Base-by-base conservation (phyloP, 2,329 filamentous ascomycete species). In the Chaetothyriales sp. region DNA sequence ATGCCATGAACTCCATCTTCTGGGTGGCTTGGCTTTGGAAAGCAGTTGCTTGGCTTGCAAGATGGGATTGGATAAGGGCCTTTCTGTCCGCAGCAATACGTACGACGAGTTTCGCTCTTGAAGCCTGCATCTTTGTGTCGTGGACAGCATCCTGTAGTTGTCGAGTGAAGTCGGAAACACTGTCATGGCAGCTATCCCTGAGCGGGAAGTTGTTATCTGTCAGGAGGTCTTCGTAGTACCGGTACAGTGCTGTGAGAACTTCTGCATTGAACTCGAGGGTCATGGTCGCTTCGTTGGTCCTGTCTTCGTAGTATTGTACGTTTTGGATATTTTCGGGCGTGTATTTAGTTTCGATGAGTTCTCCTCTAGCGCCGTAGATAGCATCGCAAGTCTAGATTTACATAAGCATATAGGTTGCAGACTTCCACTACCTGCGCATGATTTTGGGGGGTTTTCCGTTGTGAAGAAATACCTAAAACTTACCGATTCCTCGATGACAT, bases 71-170 rank as follows among this genome's bases (percentile, higher is more conserved):
- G n/a, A n/a, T n/a, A n/a, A 69, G 51, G 46, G 60, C 56, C 51
- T 69, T 71, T 22, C 69, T 60, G 50, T 70, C 66, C 1, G 55
- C n/a, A n/a, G n/a, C n/a, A n/a, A n/a, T n/a, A n/a, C n/a, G n/a
- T n/a, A n/a, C n/a, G n/a, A n/a, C n/a, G n/a, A n/a, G n/a, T n/a
- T n/a, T n/a, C n/a, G n/a, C n/a, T n/a, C n/a, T n/a, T n/a, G n/a
- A n/a, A n/a, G n/a, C n/a, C n/a, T n/a, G n/a, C n/a, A n/a, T n/a
- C n/a, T n/a, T n/a, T n/a, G n/a, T n/a, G n/a, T n/a, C n/a, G n/a
- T n/a, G n/a, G n/a, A n/a, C n/a, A n/a, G n/a, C n/a, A n/a, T n/a
- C n/a, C n/a, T n/a, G n/a, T 57, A n/a, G 62, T 65, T 4, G 66
- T 68, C 18, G 63, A 60, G 0, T 64, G 8, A 63, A 61, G 18